Percentiles rank a stretch among this genome's conserved stretches.
phyloP scores from a whole-genome alignment of 1,139 yeast genomes.

The Lodderomyces margitis region DNA sequence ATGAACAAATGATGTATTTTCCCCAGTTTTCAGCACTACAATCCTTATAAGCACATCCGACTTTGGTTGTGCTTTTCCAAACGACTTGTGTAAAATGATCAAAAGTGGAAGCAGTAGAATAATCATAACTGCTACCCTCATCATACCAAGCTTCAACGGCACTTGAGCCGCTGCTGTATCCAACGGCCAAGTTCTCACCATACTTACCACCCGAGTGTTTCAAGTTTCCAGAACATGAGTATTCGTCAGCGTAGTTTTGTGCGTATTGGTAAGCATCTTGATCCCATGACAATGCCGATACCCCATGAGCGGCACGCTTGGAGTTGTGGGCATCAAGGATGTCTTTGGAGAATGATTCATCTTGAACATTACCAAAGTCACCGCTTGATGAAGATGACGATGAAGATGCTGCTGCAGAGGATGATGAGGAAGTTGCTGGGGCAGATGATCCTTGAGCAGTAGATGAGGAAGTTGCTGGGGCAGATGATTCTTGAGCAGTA shows the following conservation, averaged over 20 bases:
- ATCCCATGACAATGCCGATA: conserved; percentile 63
- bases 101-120: conserved; percentile 32
- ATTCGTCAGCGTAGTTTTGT: conserved; percentile 63
- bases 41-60: conserved; percentile 72
- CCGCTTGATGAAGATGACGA: conserved; percentile 7
- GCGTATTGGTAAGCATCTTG: conserved; percentile 62
- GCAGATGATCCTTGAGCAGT: neutral
- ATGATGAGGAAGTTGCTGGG: neutral
- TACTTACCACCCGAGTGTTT: conserved; percentile 74
- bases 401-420: conserved; percentile 10
- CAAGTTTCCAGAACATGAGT: conserved; percentile 67
- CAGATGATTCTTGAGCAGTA: neutral
- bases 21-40: conserved; percentile 44
- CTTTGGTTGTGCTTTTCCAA: conserved; percentile 66
- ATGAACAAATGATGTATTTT: conserved; percentile 6
- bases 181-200: conserved; percentile 89
- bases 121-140: conserved; percentile 63
- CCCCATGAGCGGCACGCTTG: conserved; percentile 68
- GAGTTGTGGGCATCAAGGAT: conserved; percentile 63
- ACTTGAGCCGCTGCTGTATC: conserved; percentile 50
- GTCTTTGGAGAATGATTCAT: conserved; percentile 12
- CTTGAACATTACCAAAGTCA: conserved; percentile 14
- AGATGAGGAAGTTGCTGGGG: neutral
- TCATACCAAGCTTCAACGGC: conserved; percentile 84
- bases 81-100: conserved; percentile 87